Evolutionary conservation across 2,329 filamentous ascomycete species (phyloP), one percentile per base, ranked within the genome.

Genomic region (Clonostachys solani): DNA sequence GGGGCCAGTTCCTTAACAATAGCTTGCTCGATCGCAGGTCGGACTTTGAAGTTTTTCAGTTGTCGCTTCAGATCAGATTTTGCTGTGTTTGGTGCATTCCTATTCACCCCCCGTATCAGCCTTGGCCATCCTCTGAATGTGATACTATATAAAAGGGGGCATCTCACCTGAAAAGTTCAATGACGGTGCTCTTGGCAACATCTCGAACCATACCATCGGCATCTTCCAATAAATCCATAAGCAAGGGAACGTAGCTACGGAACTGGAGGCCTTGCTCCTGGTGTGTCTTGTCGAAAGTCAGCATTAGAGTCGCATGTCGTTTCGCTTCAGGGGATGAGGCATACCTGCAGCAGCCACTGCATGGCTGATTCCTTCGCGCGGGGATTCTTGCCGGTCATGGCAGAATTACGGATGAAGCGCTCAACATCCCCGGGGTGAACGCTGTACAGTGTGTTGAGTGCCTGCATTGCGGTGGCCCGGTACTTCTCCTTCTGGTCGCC

Each of bases 41-140:
- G 83, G 44, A 97, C 89, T 59, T 90, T 90, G 65, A 88, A 87
- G 58, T 83, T 84, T 61, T 87, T 86, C 50, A 97, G 74, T 66
- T 96, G 90, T 61, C 83, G 87, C 70, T 94, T 94, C 34, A 97
- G 72, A 60, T 96, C 92, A 3, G 87, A 87, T 64, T 96, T 95
- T 44, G 92, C 92, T 48, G 84, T 77, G 54, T 87, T 86, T 15
- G 91, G 87, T 1, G 90, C 91, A 58, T 81, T 83, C 53, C 87
- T 29, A 29, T 10, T 8, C 23, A 29, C 8, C 1, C 23, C 23
- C 23, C 23, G 9, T 18, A 44, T 52, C 42, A 58, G 54, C 43
- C 35, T 43, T 13, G 12, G n/a, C 3, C 5, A 42, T 41, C 17
- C 17, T 18, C 36, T 12, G 8, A 46, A 19, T 23, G n/a, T 19